These are phyloP conservation scores for Penicillium concentricum DNA, from an alignment of 2,329 filamentous ascomycete genomes.

Conservation along the genomic window DNA sequence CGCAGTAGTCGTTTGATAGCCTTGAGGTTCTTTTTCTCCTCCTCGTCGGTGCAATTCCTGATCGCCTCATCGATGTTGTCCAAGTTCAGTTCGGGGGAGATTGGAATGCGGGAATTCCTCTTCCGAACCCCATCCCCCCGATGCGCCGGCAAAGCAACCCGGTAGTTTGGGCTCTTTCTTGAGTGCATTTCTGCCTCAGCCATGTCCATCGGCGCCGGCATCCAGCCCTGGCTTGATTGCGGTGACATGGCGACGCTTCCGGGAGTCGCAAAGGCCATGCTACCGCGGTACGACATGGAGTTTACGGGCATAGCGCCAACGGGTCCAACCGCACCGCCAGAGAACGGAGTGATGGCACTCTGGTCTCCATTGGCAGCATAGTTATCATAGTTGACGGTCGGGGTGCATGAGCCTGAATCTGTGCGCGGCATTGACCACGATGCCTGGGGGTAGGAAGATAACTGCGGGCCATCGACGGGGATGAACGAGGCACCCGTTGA, in stretches of 20 bases:
- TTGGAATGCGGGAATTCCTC: conserved; percentile 98
- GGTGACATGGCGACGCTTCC: conserved; percentile 59
- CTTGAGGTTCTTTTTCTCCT: conserved; percentile 96
- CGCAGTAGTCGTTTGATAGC: conserved; percentile 87
- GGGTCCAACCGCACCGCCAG: conserved; percentile 43
- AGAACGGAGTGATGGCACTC: conserved; percentile 42
- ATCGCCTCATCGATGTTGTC: conserved; percentile 95
- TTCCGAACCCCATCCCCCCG: conserved; percentile 90
- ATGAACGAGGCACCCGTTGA: conserved; percentile 61
- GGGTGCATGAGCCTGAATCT: conserved; percentile 70
- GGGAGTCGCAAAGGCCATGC: conserved; percentile 51
- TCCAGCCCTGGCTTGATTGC: conserved; percentile 60
- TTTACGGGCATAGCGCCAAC: conserved; percentile 40
- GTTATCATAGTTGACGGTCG: conserved; percentile 69
- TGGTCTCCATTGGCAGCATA: conserved; percentile 55
- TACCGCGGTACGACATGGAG: conserved; percentile 45
- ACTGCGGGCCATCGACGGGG: conserved; percentile 55
- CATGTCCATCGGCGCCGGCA: conserved; percentile 48
- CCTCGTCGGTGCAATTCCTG: conserved; percentile 73
- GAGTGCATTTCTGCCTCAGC: conserved; percentile 53
- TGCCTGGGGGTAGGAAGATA: conserved; percentile 37
- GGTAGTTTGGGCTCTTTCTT: conserved; percentile 64
- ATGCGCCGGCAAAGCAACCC: conserved; percentile 71
- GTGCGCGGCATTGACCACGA: conserved; percentile 63
- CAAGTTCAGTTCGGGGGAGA: conserved; percentile 88